Evolutionary conservation across 2,329 filamentous ascomycete genomes (phyloP).

Genomic region (Cytospora piceicola): DNA sequence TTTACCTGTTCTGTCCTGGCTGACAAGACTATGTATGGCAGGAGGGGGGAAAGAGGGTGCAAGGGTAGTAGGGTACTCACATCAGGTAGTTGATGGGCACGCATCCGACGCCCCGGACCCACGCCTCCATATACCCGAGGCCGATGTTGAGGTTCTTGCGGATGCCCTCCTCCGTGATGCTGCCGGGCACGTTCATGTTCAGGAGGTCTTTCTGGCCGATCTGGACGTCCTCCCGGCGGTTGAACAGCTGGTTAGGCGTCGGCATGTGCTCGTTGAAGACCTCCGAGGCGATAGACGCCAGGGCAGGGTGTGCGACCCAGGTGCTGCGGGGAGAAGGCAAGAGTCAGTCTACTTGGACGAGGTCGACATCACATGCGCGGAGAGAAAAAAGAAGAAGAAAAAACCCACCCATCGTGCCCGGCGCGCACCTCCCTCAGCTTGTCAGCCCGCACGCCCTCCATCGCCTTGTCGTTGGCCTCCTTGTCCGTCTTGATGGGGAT

Average conservation of each 20-base stretch:
- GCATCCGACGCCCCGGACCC: slow-evolving; percentile 92
- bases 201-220: slow-evolving; percentile 88
- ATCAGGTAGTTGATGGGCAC: slow-evolving; percentile 98
- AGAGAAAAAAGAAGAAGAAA: too few species aligned
- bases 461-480: slow-evolving; percentile 88
- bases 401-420: slow-evolving; percentile 77
- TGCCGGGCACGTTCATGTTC: slow-evolving; percentile 96
- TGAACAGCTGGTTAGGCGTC: slow-evolving; percentile 93
- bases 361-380: too few species aligned
- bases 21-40: neutral
- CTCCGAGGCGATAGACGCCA: slow-evolving; percentile 84
- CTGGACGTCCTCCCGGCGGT: slow-evolving; percentile 85
- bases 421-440: slow-evolving; percentile 95
- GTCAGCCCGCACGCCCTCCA: slow-evolving; percentile 90
- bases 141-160: slow-evolving; percentile 98
- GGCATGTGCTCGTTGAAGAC: slow-evolving; percentile 99
- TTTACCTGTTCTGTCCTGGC: neutral
- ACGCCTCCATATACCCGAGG: slow-evolving; percentile 97
- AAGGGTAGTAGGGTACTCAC: slow-evolving; percentile 49
- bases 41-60: neutral
- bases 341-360: neutral
- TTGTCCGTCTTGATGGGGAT: slow-evolving; percentile 98
- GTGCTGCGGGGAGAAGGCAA: slow-evolving; percentile 54
- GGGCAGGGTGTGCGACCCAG: slow-evolving; percentile 95
- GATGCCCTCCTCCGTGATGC: slow-evolving; percentile 92